These are phyloP conservation scores for Sextonia rubra DNA, from an alignment of 164 flowering plant species.

Conservation along the genomic window DNA sequence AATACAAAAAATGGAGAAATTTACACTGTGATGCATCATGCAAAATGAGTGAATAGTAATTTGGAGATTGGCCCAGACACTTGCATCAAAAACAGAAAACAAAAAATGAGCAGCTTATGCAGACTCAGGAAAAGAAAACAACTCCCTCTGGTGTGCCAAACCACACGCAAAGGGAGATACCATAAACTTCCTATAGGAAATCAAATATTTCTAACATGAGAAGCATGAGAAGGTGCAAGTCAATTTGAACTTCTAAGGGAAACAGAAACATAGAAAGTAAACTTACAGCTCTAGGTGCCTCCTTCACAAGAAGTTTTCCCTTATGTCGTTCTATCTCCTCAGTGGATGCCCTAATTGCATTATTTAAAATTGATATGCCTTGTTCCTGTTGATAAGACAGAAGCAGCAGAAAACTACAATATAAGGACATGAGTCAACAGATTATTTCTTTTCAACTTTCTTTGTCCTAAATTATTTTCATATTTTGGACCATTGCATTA, in stretches of 20 bases:
- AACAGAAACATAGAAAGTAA: not conserved
- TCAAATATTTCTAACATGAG: not conserved
- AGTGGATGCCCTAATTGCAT: constrained; percentile 74
- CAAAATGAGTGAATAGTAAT: not conserved
- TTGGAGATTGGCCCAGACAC: not conserved
- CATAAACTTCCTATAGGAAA: not conserved
- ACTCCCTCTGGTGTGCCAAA: not conserved
- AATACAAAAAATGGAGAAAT: not conserved
- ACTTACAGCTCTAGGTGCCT: constrained; percentile 83
- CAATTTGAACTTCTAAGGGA: not conserved
- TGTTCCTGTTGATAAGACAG: constrained; percentile 27
- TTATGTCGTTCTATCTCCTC: constrained; percentile 67
- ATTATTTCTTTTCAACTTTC: not conserved
- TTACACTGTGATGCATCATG: not conserved
- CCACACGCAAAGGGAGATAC: not conserved
- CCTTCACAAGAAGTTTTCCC: constrained; percentile 85
- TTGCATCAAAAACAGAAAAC: too few relatives aligned
- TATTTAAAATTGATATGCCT: constrained; percentile 67
- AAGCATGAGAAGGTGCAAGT: not conserved
- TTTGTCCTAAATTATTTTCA: too few relatives aligned
- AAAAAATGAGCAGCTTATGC: not conserved
- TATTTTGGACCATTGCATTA: too few relatives aligned
- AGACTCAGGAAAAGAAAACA: not conserved
- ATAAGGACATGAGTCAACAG: not conserved
- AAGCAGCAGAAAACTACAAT: not conserved